These are phyloP conservation scores for Moesziomyces parantarcticus DNA, from an alignment of 1,284 basidiomycete species.

Conservation along the genomic window DNA sequence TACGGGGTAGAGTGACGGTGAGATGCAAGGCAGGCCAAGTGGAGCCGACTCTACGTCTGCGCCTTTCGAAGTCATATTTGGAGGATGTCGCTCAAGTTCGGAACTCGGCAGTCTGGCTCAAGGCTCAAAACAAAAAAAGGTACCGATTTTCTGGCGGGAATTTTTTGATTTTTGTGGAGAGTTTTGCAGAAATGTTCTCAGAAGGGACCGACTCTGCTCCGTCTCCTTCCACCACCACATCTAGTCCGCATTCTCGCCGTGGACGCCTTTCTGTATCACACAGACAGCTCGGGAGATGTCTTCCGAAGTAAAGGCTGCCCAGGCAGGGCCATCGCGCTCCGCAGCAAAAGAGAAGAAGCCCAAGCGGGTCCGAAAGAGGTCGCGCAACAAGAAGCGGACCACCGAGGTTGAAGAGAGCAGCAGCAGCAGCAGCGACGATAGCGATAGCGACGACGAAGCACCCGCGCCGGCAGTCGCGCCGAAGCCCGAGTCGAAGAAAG, in stretches of 20 bases:
- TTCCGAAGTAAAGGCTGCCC: background rate
- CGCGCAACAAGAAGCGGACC: constrained; percentile 43
- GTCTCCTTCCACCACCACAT: background rate
- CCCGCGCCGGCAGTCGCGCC: constrained; percentile 8
- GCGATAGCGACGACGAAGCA: constrained; percentile 23
- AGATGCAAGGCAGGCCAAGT: background rate
- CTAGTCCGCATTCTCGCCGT: background rate
- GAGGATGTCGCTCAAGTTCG: constrained; percentile 13
- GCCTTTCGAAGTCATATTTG: background rate
- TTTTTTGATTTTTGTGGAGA: constrained; percentile 12
- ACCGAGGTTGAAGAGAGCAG: constrained; percentile 30
- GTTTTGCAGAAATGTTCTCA: constrained; percentile 12
- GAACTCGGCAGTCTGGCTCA: constrained; percentile 15
- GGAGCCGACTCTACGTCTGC: background rate
- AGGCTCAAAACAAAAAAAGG: too few species aligned
- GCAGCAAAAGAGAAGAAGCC: constrained; percentile 25
- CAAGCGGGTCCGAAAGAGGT: constrained; percentile 32
- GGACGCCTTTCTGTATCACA: background rate
- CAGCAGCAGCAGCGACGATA: constrained; percentile 22
- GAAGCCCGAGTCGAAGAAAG: background rate
- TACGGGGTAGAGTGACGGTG: background rate
- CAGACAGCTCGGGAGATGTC: constrained; percentile 1
- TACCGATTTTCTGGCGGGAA: background rate
- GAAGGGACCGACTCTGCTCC: constrained; percentile 1
- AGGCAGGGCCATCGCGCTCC: constrained; percentile 21